phyloP scores from a whole-genome alignment of 2,329 filamentous ascomycete species.

The Ceratocystiopsis brevicomis region DNA sequence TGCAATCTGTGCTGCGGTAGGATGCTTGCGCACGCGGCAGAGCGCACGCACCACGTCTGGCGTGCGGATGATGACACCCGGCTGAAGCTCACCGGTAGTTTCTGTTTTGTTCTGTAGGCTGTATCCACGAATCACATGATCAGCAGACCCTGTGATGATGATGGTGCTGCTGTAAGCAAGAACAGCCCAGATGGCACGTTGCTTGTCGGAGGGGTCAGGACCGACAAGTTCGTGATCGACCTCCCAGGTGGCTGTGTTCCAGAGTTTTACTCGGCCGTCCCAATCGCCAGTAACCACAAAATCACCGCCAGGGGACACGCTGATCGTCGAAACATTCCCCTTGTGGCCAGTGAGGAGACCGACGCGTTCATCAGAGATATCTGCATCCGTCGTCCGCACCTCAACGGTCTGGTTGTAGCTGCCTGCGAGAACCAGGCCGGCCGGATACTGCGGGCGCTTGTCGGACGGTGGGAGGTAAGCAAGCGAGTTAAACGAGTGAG shows the following conservation, averaged over 20 bases:
- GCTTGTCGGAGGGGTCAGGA: conserved; percentile 15
- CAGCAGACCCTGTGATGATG: conserved; percentile 80
- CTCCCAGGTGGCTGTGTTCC: conserved; percentile 76
- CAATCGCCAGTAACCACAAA: conserved; percentile 83
- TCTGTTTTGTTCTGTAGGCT: conserved; percentile 33
- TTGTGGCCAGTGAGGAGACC: conserved; percentile 71
- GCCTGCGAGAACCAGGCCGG: conserved; percentile 71
- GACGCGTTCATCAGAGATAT: conserved; percentile 59
- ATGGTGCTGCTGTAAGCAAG: conserved; percentile 62
- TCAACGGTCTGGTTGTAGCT: conserved; percentile 90
- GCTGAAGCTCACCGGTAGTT: conserved; percentile 34
- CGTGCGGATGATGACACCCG: conserved; percentile 38
- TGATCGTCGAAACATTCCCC: conserved; percentile 73
- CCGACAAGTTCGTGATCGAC: conserved; percentile 51
- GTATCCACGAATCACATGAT: conserved; percentile 76
- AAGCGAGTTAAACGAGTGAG: conserved; percentile 74
- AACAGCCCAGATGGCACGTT: conserved; percentile 67
- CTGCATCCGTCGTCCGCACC: conserved; percentile 52
- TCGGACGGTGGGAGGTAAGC: conserved; percentile 51
- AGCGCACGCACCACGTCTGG: conserved; percentile 78
- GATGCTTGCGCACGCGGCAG: conserved; percentile 55
- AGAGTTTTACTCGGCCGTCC: conserved; percentile 76
- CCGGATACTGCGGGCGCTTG: conserved; percentile 34
- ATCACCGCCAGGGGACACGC: conserved; percentile 51
- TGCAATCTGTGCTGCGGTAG: conserved; percentile 77